phyloP scores from a whole-genome alignment of 225 moss, liverwort and hornwort species.

The Straminergon stramineum region DNA sequence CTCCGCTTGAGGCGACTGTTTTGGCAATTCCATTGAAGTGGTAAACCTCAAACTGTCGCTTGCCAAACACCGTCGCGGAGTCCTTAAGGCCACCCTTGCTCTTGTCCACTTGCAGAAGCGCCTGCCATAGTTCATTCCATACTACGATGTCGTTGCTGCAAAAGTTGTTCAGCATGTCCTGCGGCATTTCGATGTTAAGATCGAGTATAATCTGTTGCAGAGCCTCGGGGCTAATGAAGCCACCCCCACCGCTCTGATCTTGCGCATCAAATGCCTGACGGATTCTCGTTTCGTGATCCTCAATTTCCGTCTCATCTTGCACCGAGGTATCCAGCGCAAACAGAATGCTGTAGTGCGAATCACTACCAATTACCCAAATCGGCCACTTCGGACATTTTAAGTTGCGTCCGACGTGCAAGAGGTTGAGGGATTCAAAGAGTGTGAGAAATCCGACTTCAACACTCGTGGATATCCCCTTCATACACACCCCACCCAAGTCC shows the following conservation, averaged over 20 bases:
- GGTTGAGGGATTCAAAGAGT: constrained; percentile 83
- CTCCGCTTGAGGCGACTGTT: constrained; percentile 67
- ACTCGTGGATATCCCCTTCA: constrained; percentile 80
- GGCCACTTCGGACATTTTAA: constrained; percentile 96
- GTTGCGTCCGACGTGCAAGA: constrained; percentile 93
- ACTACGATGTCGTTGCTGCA: constrained; percentile 87
- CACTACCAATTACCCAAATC: constrained; percentile 97
- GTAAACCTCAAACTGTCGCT: constrained; percentile 78
- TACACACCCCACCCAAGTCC: constrained; percentile 79
- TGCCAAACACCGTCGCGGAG: constrained; percentile 39
- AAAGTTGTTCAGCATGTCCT: constrained; percentile 62
- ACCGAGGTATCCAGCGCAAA: constrained; percentile 76
- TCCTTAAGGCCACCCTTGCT: constrained; percentile 82
- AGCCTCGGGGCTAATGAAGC: constrained; percentile 81
- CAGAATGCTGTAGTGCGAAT: constrained; percentile 91
- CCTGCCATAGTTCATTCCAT: constrained; percentile 98
- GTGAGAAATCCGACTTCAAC: constrained; percentile 99
- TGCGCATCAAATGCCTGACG: constrained; percentile 89
- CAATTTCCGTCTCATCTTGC: constrained; percentile 88
- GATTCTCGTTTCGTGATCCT: constrained; percentile 71
- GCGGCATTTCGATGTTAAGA: constrained; percentile 72
- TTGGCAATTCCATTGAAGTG: constrained; percentile 99
- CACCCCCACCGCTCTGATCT: constrained; percentile 95
- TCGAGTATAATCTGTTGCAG: constrained; percentile 66
- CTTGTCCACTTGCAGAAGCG: constrained; percentile 66